A percentile compares a stretch with the other conserved stretches of the same genome.
Evolutionary conservation across 2,329 filamentous ascomycete genomes (phyloP).

Genomic region (Aureobasidium sp.): DNA sequence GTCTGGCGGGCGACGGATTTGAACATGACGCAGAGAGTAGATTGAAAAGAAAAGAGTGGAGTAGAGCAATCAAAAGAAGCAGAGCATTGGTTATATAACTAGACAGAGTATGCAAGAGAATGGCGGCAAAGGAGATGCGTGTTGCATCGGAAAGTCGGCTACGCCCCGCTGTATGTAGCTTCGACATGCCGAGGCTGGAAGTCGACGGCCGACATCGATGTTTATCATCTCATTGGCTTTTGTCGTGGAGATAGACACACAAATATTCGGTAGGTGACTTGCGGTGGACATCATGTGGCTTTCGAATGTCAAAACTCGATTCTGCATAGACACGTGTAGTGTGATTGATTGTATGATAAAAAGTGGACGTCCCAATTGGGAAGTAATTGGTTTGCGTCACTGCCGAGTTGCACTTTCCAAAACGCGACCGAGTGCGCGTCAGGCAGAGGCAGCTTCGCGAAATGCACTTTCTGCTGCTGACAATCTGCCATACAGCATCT

Average conservation of each 20-base stretch:
- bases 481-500: background rate
- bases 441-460: constrained; percentile 2
- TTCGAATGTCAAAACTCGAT: background rate
- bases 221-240: background rate
- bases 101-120: background rate
- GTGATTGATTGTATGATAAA: background rate
- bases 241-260: background rate
- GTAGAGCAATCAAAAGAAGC: background rate
- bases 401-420: background rate
- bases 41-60: background rate
- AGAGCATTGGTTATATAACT: background rate
- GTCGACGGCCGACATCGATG: constrained; percentile 1
- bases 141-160: constrained; percentile 10
- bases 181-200: constrained; percentile 10
- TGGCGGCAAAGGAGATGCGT: background rate
- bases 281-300: background rate
- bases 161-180: background rate
- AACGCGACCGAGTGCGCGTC: background rate
- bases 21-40: constrained; percentile 29
- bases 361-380: background rate
- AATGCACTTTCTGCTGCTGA: background rate
- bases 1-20: constrained; percentile 32
- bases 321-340: background rate
- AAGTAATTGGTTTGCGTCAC: constrained; percentile 6
- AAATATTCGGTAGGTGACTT: background rate